A percentile compares a stretch with the other conserved stretches of the same genome.
These are phyloP conservation scores for Tylopilus felleus DNA, from an alignment of 768 basidiomycete genomes.

Conservation along the genomic window DNA sequence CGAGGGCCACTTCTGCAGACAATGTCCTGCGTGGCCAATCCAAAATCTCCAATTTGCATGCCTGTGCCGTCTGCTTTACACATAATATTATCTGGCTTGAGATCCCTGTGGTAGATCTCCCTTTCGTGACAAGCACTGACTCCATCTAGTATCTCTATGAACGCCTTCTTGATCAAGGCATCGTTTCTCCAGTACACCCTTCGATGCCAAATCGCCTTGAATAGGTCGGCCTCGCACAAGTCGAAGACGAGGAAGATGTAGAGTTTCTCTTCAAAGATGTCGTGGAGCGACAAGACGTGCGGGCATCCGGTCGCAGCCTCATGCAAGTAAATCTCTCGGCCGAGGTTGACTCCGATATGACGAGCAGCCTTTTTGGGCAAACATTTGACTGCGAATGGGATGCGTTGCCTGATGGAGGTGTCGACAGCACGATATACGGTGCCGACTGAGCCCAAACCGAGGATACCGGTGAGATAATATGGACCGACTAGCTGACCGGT, in stretches of 20 bases:
- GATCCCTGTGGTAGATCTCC: neutral
- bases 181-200: neutral
- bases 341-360: neutral
- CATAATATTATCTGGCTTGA: slow-evolving; percentile 1
- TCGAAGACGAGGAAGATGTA: neutral
- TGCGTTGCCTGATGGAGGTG: neutral
- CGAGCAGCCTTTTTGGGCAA: neutral
- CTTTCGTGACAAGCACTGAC: neutral
- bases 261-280: neutral
- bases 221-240: neutral
- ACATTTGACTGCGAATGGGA: neutral
- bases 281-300: neutral
- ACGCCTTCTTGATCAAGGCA: neutral
- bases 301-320: neutral
- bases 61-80: neutral
- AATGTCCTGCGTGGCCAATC: neutral
- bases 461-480: neutral
- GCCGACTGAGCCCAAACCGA: neutral
- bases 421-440: neutral
- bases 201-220: neutral
- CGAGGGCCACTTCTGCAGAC: neutral
- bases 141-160: neutral
- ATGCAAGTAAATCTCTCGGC: neutral
- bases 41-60: neutral
- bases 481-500: neutral